These are phyloP conservation scores for Salvia sclarea DNA, from an alignment of 305 asterid species.

Conservation along the genomic window DNA sequence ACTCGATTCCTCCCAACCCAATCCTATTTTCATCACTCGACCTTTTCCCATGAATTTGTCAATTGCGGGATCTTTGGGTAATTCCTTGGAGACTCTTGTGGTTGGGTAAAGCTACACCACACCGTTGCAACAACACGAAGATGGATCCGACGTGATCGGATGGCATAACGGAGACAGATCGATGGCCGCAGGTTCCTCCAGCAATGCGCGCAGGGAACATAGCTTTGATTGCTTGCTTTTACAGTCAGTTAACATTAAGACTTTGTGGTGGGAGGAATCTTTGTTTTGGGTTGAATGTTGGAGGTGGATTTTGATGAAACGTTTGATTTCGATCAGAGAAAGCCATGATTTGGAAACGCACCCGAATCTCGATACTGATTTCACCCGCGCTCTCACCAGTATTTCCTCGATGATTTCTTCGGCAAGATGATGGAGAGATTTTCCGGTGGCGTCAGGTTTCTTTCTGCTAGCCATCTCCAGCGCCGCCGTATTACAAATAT, in stretches of 20 bases:
- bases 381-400: constrained; percentile 37
- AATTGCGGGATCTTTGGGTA: neutral
- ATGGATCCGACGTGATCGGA: too few relatives aligned
- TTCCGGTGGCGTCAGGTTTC: too few relatives aligned
- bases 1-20: constrained; percentile 29
- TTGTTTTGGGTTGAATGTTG: constrained; percentile 38
- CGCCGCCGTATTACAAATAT: too few relatives aligned
- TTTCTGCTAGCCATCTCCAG: too few relatives aligned
- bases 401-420: constrained; percentile 40
- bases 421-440: neutral
- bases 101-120: too few relatives aligned
- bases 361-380: constrained; percentile 42
- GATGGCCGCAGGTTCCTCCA: too few relatives aligned
- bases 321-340: constrained; percentile 35
- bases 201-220: too few relatives aligned
- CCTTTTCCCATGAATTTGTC: too few relatives aligned
- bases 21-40: constrained; percentile 19
- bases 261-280: constrained; percentile 30
- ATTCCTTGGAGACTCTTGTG: constrained; percentile 35
- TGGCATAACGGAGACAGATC: too few relatives aligned
- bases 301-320: constrained; percentile 33
- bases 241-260: too few relatives aligned
- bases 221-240: too few relatives aligned
- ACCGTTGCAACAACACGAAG: constrained; percentile 47
- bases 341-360: constrained; percentile 49